Percentiles rank a stretch among this genome's conserved stretches.
Conservation (phyloP, 306 rosid genomes). For the Ceratonia siliqua region DNA sequence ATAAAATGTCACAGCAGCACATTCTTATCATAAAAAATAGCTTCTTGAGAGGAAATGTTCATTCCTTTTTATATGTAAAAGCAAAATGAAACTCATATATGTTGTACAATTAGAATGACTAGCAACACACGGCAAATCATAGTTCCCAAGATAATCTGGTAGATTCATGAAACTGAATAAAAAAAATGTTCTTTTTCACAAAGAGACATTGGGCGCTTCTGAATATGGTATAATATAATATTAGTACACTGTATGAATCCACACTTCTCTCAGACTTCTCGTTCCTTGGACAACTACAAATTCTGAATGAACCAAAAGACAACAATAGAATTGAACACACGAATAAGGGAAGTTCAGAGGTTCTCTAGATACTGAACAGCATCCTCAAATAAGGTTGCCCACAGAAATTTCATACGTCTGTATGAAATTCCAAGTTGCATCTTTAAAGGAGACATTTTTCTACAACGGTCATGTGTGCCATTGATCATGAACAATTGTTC, state of each 20-base stretch:
- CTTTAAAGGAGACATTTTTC: constrained; percentile 2
- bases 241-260: background rate
- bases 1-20: background rate
- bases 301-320: background rate
- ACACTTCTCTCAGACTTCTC: background rate
- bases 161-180: no score
- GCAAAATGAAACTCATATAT: no score
- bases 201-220: background rate
- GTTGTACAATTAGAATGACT: no score
- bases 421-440: background rate
- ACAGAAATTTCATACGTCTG: background rate
- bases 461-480: background rate
- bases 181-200: no score
- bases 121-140: no score
- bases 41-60: no score
- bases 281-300: background rate
- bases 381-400: background rate
- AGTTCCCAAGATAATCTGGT: no score
- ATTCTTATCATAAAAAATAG: no score
- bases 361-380: background rate
- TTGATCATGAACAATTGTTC: background rate
- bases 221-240: background rate
- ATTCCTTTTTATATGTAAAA: no score
- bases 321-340: background rate
- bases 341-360: background rate